A percentile compares a stretch with the other conserved stretches of the same genome.
These are phyloP conservation scores for Angophora floribunda DNA, from an alignment of 345 rosid species.

Conservation along the genomic window DNA sequence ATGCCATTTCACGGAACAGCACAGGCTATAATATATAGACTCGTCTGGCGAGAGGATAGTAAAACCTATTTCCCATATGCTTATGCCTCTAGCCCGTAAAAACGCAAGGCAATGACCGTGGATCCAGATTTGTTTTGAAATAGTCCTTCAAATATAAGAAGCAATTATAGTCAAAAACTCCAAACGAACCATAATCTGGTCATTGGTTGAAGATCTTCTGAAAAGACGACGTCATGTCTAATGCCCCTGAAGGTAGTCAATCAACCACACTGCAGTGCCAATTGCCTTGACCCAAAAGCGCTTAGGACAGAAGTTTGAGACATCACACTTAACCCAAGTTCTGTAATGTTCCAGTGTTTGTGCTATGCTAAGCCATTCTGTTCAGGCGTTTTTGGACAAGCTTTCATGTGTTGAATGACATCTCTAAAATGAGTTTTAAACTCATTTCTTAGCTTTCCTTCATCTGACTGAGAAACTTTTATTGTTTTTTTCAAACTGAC, in stretches of 20 bases:
- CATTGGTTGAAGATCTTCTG: neutral
- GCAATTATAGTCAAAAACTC: neutral
- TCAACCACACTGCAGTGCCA: neutral
- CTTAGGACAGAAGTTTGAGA: neutral
- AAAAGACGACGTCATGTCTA: neutral
- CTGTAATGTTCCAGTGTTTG: neutral
- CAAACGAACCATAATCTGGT: neutral
- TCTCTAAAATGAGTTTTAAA: neutral
- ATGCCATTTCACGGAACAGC: neutral
- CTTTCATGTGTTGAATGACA: neutral
- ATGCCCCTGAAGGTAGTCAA: neutral
- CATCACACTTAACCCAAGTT: neutral
- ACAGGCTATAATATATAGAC: neutral
- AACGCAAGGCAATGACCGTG: neutral
- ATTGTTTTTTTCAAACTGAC: neutral
- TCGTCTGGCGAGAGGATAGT: neutral
- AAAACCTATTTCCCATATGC: neutral
- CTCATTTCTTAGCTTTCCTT: neutral
- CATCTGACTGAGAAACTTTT: neutral
- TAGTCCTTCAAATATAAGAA: neutral
- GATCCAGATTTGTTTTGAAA: neutral
- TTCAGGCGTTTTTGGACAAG: neutral
- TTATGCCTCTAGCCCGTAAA: neutral
- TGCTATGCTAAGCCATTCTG: neutral
- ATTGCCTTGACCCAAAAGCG: neutral